Conservation (phyloP, 2,329 filamentous ascomycete species). For the Pseudomassariella vexata region DNA sequence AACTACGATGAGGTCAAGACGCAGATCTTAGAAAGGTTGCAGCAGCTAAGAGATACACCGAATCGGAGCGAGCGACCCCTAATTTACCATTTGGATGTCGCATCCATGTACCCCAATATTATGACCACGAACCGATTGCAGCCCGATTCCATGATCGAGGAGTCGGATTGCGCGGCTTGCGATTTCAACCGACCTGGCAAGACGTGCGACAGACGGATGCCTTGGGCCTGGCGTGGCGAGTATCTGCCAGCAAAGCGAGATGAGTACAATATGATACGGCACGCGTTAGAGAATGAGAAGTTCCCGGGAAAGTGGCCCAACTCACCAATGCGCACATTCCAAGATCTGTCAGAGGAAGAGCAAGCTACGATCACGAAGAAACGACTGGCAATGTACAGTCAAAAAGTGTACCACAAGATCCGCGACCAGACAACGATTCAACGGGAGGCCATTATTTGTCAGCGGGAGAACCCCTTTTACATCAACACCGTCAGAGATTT, state of each 20-base stretch:
- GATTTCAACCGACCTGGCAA: conserved; percentile 98
- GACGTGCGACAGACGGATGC: conserved; percentile 88
- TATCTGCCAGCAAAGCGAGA: conserved; percentile 93
- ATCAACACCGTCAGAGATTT: conserved; percentile 95
- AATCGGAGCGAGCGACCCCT: conserved; percentile 80
- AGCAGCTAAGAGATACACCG: conserved; percentile 71
- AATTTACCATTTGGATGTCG: conserved; percentile 97
- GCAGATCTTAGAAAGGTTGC: conserved; percentile 69
- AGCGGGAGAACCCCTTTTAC: conserved; percentile 97
- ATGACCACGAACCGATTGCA: conserved; percentile 99
- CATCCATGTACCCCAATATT: conserved; percentile 99
- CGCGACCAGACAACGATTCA: conserved; percentile 90
- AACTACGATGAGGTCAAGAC: conserved; percentile 82
- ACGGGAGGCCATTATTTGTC: conserved; percentile 95
- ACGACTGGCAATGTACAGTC: conserved; percentile 84
- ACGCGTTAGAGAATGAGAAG: conserved; percentile 83
- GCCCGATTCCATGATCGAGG: conserved; percentile 97
- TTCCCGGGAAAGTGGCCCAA: conserved; percentile 78
- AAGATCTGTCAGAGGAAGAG: conserved; percentile 76
- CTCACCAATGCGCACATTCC: conserved; percentile 66
- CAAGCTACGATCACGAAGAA: conserved; percentile 78
- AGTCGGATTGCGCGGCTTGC: conserved; percentile 93
- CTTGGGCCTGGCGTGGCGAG: conserved; percentile 98
- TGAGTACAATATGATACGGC: conserved; percentile 98
- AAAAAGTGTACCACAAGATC: conserved; percentile 99